Base-by-base conservation (phyloP, 108 stramenopile genomes). In the Pseudonitzschia multiseries region DNA sequence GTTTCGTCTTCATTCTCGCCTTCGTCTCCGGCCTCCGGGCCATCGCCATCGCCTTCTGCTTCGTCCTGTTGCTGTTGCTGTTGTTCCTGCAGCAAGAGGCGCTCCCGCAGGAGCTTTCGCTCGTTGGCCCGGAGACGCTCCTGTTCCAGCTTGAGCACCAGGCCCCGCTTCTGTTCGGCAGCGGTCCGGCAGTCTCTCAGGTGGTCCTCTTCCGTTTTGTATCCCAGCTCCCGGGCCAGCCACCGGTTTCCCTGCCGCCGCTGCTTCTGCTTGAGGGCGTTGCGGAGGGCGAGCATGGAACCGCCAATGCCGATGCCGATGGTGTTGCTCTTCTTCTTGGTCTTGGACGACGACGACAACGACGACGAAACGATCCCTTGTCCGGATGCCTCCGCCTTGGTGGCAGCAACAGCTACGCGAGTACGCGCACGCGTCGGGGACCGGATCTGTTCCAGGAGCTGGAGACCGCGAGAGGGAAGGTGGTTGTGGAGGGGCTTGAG, bases 211-310 rank as follows among this genome's bases (percentile, higher is more conserved):
- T 84, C 89, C 18, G 68, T 89, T 54, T 89, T 86, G 81, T 95
- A 95, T 20, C 90, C 92, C 33, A 95, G 74, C 76, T 95, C 94
- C 4, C 89, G 92, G 20, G 94, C 94, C 53, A 95, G 75, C 94
- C 94, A 95, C 43, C 70, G 65, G 74, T 95, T 95, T 17, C 94
- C 89, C 66, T 79, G 73, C 46, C 84, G 76, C 1, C 81, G 67
- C 65, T 84, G 83, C 72, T 92, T 88, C 14, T 70, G 70, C 33
- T 77, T 69, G 41, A 95, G 81, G 18, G 78, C 65, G 53, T 83
- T 78, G 46, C 82, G 66, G 27, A 92, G 77, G 10, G 80, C 73
- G 41, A 71, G 59, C 36, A 90, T 80, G 41, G 84, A n/a, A n/a
- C n/a, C 72, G 1, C 68, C 50, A 44, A 69, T 48, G 29, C 62